Base-by-base conservation (phyloP, 176 grass and related monocot genomes). In the Olyra latifolia region DNA sequence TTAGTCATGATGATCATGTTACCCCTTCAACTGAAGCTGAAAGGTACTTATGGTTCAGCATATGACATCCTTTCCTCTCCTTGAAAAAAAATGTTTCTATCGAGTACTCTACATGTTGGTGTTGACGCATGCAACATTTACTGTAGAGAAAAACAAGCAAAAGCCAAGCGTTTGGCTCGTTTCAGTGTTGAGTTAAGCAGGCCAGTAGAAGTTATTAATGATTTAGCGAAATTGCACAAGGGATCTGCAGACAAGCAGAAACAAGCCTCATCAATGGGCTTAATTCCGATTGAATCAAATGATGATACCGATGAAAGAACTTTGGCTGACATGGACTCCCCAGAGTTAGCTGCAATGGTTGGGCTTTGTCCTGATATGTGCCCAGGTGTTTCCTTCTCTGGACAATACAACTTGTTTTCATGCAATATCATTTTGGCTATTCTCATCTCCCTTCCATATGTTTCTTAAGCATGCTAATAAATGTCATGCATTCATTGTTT, bases 351-450 rank as follows among this genome's bases (percentile, higher is more conserved):
- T 9, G 57, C 73, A 71, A 89, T 88, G 70, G 70, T 95, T 85
- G 95, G 95, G 50, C 83, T 93, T 53, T 98, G 95, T 25, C 86
- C 83, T 71, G 84, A 98, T 88, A 98, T 98, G 95, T 98, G 95
- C 86, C 92, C 95, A 93, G 92, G 95, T 98, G 54, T 54, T 91
- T 76, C 13, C 50, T 70, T 43, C 48, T 84, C 57, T 81, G 71
- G 17, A 62, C 75, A 35, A 83, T 67, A 47, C 35, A 46, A 72
- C 17, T 16, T 47, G 5, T 82, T 76, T 72, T 22, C 6, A 40
- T 17, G 74, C 48, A 75, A 25, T 87, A 62, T 50, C 69, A 48
- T 78, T 76, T 68, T 56, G 20, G 11, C 48, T 35, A 23, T 17
- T 42, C 7, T 27, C 10, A 77, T 76, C 74, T 72, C 62, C 24